Conservation (phyloP, 2,329 filamentous ascomycete genomes). For the Cladosporium cucumerinum region DNA sequence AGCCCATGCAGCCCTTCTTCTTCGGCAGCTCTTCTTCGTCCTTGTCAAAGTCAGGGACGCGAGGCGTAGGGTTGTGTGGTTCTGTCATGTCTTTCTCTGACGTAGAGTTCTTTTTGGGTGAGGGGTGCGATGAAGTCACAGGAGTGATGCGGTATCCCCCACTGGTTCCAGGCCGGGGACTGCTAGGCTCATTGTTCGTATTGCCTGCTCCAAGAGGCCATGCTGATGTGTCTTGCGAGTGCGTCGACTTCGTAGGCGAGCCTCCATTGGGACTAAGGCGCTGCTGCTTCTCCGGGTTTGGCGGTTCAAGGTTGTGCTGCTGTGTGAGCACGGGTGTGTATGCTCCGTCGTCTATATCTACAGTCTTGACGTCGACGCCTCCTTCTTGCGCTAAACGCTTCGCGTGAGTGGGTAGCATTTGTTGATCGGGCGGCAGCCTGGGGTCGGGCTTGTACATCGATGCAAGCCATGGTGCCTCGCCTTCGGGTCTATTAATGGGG, state of each 20-base stretch:
- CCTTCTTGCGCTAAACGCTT: constrained; percentile 89
- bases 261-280: constrained; percentile 16
- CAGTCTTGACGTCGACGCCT: constrained; percentile 86
- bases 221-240: constrained; percentile 18
- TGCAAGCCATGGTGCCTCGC: constrained; percentile 92
- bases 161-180: constrained; percentile 39
- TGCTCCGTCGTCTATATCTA: constrained; percentile 27
- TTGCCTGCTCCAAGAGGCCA: constrained; percentile 29
- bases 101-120: constrained; percentile 23
- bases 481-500: constrained; percentile 73
- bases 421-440: constrained; percentile 87
- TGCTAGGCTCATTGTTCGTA: constrained; percentile 25
- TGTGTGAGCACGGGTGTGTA: not conserved
- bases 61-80: constrained; percentile 42
- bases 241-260: constrained; percentile 31
- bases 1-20: constrained; percentile 64
- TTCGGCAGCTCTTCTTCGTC: constrained; percentile 50
- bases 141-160: constrained; percentile 49
- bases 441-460: constrained; percentile 96
- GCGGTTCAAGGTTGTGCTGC: not conserved
- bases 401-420: constrained; percentile 91
- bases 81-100: constrained; percentile 20
- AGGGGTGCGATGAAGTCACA: constrained; percentile 34
- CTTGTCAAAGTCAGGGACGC: constrained; percentile 55
- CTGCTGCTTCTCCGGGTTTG: not conserved